Conservation (phyloP, 495 filamentous ascomycete species). For the Stereocaulon alpinum region DNA sequence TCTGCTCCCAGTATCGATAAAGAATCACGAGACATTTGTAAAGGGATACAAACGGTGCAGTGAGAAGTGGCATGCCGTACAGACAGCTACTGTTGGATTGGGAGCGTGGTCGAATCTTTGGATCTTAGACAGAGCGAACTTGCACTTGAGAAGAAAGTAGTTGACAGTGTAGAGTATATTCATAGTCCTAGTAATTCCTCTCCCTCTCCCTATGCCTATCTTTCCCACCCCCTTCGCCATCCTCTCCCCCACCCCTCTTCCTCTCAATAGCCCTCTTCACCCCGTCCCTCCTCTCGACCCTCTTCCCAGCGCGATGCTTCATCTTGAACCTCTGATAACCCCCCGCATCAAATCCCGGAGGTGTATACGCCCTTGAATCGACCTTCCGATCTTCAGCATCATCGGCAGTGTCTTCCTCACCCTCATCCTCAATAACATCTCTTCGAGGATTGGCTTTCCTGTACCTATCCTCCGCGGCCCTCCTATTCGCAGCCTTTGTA, state of each 20-base stretch:
- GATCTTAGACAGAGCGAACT: too few species aligned
- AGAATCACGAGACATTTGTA: too few species aligned
- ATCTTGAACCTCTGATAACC: conserved; percentile 4
- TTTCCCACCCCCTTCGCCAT: background rate
- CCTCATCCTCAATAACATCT: too few species aligned
- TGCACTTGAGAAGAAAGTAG: too few species aligned
- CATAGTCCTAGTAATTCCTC: background rate
- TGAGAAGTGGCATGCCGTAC: too few species aligned
- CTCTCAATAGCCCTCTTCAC: conserved; percentile 10
- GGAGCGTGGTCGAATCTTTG: too few species aligned
- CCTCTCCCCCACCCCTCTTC: conserved; percentile 13
- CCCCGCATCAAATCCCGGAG: background rate
- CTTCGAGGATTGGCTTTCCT: background rate
- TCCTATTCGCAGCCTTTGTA: background rate
- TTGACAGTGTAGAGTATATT: too few species aligned
- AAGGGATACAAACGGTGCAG: too few species aligned
- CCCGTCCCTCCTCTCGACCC: conserved; percentile 13
- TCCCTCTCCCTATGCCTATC: conserved; percentile 12
- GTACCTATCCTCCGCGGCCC: background rate
- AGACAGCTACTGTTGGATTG: too few species aligned
- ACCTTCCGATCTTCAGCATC: background rate
- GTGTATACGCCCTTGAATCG: background rate
- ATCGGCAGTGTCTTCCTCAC: background rate
- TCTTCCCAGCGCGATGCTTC: background rate
- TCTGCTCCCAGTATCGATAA: too few species aligned